Conservation (phyloP, 139 green algal genomes). For the Tetraselmis striata region DNA sequence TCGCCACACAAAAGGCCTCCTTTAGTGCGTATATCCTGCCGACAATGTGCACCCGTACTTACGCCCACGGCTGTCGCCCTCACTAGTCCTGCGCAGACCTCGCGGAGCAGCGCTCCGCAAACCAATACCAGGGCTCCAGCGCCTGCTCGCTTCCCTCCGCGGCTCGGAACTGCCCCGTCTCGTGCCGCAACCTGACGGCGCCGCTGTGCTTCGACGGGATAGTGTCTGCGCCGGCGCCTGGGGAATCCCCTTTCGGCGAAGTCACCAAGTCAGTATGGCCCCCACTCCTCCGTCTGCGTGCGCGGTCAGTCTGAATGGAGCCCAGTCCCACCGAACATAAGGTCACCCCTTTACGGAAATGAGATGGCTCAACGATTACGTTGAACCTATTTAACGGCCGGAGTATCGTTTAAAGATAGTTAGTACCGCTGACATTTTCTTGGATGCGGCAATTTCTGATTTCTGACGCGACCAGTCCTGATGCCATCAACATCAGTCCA, state of each 20-base stretch:
- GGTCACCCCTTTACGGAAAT: not conserved
- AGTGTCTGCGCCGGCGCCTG: not conserved
- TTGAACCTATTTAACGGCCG: not conserved
- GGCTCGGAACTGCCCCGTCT: not conserved
- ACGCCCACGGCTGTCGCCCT: too few relatives aligned
- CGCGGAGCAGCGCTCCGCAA: not conserved
- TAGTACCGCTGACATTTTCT: too few relatives aligned
- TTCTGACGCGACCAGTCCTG: too few relatives aligned
- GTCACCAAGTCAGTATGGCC: not conserved
- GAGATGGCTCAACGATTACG: not conserved
- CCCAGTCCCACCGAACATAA: not conserved
- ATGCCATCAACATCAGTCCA: not conserved
- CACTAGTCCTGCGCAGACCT: not conserved
- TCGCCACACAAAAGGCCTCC: too few relatives aligned
- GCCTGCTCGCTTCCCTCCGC: not conserved
- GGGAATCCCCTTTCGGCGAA: not conserved
- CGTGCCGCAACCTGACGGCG: not conserved
- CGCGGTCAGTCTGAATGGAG: not conserved
- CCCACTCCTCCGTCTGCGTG: not conserved
- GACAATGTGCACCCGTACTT: too few relatives aligned
- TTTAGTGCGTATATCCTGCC: too few relatives aligned
- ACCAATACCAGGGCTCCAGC: not conserved
- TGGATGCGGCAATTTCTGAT: not conserved
- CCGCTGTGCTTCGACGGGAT: not conserved
- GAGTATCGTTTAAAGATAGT: not conserved